These are phyloP conservation scores for Chloranthus sessilifolius DNA, from an alignment of 164 flowering plant genomes.

Conservation along the genomic window DNA sequence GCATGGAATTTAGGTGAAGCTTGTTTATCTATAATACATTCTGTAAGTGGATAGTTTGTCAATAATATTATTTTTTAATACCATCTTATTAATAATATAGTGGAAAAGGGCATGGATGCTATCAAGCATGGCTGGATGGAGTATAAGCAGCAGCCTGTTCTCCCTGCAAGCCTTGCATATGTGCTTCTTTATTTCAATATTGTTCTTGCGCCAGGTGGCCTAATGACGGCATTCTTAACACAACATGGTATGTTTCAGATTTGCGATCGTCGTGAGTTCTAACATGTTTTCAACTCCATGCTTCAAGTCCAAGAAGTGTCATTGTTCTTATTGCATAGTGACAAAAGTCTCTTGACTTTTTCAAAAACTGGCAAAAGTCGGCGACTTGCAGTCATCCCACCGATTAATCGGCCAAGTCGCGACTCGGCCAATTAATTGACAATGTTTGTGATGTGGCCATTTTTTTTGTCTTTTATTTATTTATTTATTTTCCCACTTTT, in stretches of 20 bases:
- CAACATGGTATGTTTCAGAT: slow-evolving; percentile 59
- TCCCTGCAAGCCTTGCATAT: slow-evolving; percentile 97
- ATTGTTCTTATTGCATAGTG: too few relatives aligned
- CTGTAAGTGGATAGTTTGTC: neutral
- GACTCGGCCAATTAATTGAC: too few relatives aligned
- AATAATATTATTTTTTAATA: slow-evolving; percentile 3
- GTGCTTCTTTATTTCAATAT: slow-evolving; percentile 89
- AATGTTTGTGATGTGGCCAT: too few relatives aligned
- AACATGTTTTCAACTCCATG: too few relatives aligned
- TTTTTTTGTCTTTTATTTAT: too few relatives aligned
- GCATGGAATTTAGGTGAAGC: slow-evolving; percentile 39
- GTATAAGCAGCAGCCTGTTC: slow-evolving; percentile 90
- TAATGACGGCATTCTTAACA: slow-evolving; percentile 96
- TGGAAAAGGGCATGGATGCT: slow-evolving; percentile 50
- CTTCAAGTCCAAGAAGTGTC: too few relatives aligned
- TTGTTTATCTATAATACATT: neutral
- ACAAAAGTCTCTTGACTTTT: too few relatives aligned
- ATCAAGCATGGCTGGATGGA: slow-evolving; percentile 91
- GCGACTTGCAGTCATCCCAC: too few relatives aligned
- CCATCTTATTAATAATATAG: slow-evolving; percentile 21
- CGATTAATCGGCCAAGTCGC: too few relatives aligned
- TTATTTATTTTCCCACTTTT: too few relatives aligned
- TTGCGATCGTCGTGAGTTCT: too few relatives aligned
- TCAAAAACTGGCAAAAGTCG: too few relatives aligned
- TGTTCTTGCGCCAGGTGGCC: slow-evolving; percentile 88